Evolutionary conservation across 441 rosid species (phyloP), one percentile per base, ranked within the genome.

Genomic region (Erodium texanum): DNA sequence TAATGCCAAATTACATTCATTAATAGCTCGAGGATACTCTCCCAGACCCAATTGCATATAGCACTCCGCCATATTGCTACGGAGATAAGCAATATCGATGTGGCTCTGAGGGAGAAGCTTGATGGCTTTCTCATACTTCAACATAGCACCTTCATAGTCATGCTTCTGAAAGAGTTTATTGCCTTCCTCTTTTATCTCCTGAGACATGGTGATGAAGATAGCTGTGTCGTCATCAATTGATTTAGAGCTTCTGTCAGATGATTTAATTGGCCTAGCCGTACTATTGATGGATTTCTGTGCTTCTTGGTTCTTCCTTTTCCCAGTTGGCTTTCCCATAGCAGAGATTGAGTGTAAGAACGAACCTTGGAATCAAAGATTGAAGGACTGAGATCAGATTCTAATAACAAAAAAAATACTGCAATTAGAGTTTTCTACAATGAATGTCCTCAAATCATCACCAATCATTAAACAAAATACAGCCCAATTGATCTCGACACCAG

Each of bases 11-110:
- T 87, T 83, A 36, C 88, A 85, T 61, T 87, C 84, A 1, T 74
- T 70, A 67, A 87, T 78, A 0, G 90, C 93, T 64, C 77, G 76
- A 0, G 79, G 87, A 77, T 77, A 87, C 79, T 87, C 90, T 23
- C 69, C 73, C 14, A 85, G 77, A 58, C 87, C 88, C 67, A 76
- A 72, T 68, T 87, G 93, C 90, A 85, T 87, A 75, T 81, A 87
- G 75, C 93, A 87, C 0, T 89, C 80, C 23, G 93, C 93, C 76
- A 82, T 81, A 66, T 81, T 76, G 69, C 84, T 83, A 23, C 90
- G 82, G 16, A 87, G 82, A 63, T 87, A 76, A 18, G 88, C 75
- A 2, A 84, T 80, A 68, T 81, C 90, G 9, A 78, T 72, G 66
- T 85, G 87, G 70, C 79, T 76, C 56, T 74, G 69, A 0, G 88